Evolutionary conservation across 495 filamentous ascomycete species (phyloP), one percentile per base, ranked within the genome.

Genomic region (Glonium stellatum): DNA sequence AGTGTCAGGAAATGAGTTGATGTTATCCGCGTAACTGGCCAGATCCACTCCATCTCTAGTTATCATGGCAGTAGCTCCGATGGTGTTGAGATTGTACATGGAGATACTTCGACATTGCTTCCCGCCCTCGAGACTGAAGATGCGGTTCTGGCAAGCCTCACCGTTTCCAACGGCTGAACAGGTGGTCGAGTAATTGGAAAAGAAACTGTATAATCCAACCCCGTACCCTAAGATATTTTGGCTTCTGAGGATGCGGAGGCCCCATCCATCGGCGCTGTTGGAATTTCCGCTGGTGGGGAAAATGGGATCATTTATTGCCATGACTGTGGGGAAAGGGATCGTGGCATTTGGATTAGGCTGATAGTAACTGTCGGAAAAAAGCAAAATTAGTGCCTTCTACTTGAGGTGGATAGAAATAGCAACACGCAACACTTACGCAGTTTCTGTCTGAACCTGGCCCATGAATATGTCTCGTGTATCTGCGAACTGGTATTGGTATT

Each of bases 301-400:
- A 25, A 59, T 23, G 0, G 70, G 69, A 59, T 72, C 70, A 53
- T 25, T 76, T 48, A 83, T 70, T 12, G 74, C 71, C 0, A 69
- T 5, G 11, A 77, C 73, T 0, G 72, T 60, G 0, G 70, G 73
- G 72, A 85, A 88, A 8, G 85, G 84, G 6, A 78, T 68, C 19
- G 77, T 76, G 10, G 84, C 85, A 57, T 77, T 72, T 15, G 87
- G 86, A 23, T 74, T 78, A 4, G 87, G 86, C 70, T 87, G 83
- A 68, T 84, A 90, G 78, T 64, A 44, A 11, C 39, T 44, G 13
- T 44, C 13, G 6, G 6, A 31, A 3, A 31, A 31, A 31, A 31
- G 27, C 27, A 31, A 31, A 31, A 6, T 44, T 44, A 44, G 13
- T 44, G 39, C 13, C 39, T 15, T 15, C 13, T 4, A 58, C 27